Conservation (phyloP, 306 rosid genomes). For the Morella rubra region DNA sequence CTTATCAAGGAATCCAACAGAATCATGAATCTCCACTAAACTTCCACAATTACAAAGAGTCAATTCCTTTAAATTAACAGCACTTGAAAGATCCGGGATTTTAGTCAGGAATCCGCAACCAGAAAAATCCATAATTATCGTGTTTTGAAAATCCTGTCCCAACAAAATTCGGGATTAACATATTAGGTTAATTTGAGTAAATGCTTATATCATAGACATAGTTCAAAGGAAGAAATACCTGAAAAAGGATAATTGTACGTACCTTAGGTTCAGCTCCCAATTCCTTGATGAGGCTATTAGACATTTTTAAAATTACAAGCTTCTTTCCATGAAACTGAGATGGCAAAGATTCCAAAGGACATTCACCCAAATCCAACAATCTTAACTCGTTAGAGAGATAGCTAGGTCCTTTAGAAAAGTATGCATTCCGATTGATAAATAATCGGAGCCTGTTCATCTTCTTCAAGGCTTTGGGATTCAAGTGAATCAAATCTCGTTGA, state of each 20-base stretch:
- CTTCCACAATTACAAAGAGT: slow-evolving; percentile 29
- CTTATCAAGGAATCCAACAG: slow-evolving; percentile 32
- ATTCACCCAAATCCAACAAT: background rate
- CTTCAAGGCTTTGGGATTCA: background rate
- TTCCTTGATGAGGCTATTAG: background rate
- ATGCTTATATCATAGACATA: background rate
- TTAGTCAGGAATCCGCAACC: slow-evolving; percentile 10
- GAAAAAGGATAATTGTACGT: background rate
- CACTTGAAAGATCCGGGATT: slow-evolving; percentile 28
- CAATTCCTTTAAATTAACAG: slow-evolving; percentile 31
- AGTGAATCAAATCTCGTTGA: background rate
- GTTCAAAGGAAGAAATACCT: slow-evolving; percentile 3
- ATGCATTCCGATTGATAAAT: background rate
- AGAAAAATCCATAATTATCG: slow-evolving; percentile 27
- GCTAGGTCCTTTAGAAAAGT: background rate
- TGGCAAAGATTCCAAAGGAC: background rate
- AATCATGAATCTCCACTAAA: slow-evolving; percentile 38
- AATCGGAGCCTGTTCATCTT: background rate
- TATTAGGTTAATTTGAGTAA: background rate
- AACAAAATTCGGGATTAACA: too few relatives aligned
- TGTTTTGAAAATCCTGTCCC: slow-evolving; percentile 18
- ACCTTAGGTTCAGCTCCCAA: background rate
- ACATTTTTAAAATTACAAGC: too few relatives aligned
- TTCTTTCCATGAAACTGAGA: background rate
- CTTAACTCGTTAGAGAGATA: background rate